Percentiles rank a stretch among this genome's conserved stretches.
Evolutionary conservation across 148 eudicot species (phyloP).

Genomic region (Camellia sinensis): DNA sequence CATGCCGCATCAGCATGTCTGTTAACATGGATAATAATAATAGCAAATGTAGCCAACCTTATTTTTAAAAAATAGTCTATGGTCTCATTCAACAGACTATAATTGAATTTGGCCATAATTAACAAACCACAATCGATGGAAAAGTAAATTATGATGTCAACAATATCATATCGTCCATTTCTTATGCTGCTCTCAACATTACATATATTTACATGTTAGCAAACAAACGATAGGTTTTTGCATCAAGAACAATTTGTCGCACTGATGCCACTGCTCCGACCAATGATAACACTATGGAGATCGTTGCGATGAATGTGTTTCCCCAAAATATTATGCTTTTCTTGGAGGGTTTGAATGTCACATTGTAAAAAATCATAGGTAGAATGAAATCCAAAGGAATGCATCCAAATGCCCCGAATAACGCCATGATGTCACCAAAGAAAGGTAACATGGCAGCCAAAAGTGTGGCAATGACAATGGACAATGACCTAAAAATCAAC

Average conservation of each 20-base stretch:
- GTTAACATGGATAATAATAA: no score
- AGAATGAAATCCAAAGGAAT: constrained; percentile 74
- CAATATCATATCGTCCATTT: no score
- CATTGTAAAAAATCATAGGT: constrained; percentile 69
- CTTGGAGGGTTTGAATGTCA: constrained; percentile 64
- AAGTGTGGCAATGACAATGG: constrained; percentile 45
- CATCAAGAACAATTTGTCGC: constrained; percentile 68
- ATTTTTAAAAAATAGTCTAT: no score
- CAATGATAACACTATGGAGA: constrained; percentile 41
- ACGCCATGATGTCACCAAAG: constrained; percentile 75
- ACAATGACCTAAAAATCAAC: constrained; percentile 48
- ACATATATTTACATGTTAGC: constrained; percentile 40
- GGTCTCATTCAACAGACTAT: no score
- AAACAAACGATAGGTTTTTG: constrained; percentile 46
- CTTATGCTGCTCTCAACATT: no score
- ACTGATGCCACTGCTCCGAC: constrained; percentile 62
- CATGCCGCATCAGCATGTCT: no score
- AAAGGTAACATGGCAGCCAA: constrained; percentile 81
- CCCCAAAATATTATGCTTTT: constrained; percentile 47
- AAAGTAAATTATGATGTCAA: no score
- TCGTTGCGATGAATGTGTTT: constrained; percentile 40
- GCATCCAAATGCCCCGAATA: constrained; percentile 71
- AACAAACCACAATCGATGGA: no score
- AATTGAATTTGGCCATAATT: no score
- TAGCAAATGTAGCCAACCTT: no score